Evolutionary conservation across 495 filamentous ascomycete genomes (phyloP).

Genomic region (Pseudoneurospora amorphoporcata): DNA sequence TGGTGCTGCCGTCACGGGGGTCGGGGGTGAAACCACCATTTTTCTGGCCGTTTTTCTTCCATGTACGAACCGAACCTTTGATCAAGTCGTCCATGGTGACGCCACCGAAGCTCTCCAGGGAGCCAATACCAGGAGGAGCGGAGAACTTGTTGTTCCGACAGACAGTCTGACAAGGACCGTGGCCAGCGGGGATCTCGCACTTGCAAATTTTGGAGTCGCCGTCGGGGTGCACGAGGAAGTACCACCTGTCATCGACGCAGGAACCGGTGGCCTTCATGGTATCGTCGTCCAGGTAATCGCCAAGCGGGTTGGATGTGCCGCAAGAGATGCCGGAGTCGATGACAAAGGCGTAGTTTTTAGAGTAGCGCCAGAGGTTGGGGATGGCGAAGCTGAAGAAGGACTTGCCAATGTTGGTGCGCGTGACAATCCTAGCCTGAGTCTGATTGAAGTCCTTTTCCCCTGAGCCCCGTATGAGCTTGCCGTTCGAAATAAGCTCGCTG

Average conservation of each 20-base stretch:
- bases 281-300: slow-evolving; percentile 13
- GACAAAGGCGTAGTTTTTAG: slow-evolving; percentile 19
- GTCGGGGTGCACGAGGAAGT: slow-evolving; percentile 20
- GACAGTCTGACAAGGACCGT: background rate
- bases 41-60: slow-evolving; percentile 16
- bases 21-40: slow-evolving; percentile 18
- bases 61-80: slow-evolving; percentile 21
- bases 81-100: slow-evolving; percentile 19
- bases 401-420: slow-evolving; percentile 2
- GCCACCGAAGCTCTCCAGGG: slow-evolving; percentile 13
- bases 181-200: background rate
- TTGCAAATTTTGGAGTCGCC: background rate
- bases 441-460: background rate
- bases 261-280: slow-evolving; percentile 10
- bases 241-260: slow-evolving; percentile 19
- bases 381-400: slow-evolving; percentile 23
- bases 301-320: slow-evolving; percentile 7
- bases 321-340: slow-evolving; percentile 24
- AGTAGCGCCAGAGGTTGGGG: slow-evolving; percentile 19
- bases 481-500: slow-evolving; percentile 11
- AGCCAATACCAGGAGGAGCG: slow-evolving; percentile 14
- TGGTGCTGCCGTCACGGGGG: slow-evolving; percentile 7
- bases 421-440: no score
- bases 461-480: slow-evolving; percentile 19
- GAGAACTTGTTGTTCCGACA: slow-evolving; percentile 12